phyloP scores from a whole-genome alignment of 2,329 filamentous ascomycete genomes.

The Gaeumannomyces tritici region DNA sequence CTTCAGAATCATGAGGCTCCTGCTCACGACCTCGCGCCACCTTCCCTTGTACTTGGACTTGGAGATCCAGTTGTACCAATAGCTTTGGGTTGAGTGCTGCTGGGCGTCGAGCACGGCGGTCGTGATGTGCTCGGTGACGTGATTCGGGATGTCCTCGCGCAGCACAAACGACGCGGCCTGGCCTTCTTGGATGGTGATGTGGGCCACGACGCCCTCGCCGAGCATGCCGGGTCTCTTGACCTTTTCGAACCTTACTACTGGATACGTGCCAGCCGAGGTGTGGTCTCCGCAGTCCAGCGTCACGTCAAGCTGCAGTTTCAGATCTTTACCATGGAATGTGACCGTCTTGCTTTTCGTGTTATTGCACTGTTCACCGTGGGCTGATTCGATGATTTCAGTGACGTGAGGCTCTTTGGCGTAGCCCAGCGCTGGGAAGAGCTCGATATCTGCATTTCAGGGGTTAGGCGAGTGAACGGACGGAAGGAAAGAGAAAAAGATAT shows the following conservation, averaged over 20 bases:
- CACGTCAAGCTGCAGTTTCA: slow-evolving; percentile 58
- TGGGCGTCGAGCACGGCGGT: slow-evolving; percentile 47
- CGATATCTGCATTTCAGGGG: slow-evolving; percentile 36
- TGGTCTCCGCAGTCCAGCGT: slow-evolving; percentile 51
- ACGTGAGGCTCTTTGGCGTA: slow-evolving; percentile 57
- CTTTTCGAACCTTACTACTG: slow-evolving; percentile 45
- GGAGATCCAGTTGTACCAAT: slow-evolving; percentile 65
- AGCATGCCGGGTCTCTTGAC: slow-evolving; percentile 39
- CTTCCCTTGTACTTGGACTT: slow-evolving; percentile 62
- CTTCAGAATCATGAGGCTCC: slow-evolving; percentile 67
- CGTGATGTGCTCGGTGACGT: slow-evolving; percentile 49
- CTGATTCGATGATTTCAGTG: slow-evolving; percentile 41
- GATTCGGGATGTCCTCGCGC: slow-evolving; percentile 48
- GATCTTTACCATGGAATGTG: slow-evolving; percentile 48
- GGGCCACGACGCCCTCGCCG: slow-evolving; percentile 54
- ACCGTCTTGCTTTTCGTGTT: slow-evolving; percentile 44
- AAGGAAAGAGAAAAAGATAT: background rate
- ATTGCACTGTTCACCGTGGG: slow-evolving; percentile 24
- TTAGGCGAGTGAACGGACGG: slow-evolving; percentile 10
- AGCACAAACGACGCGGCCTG: slow-evolving; percentile 62
- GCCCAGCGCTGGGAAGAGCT: slow-evolving; percentile 64
- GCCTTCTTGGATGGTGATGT: slow-evolving; percentile 51
- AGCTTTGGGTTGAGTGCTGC: slow-evolving; percentile 61
- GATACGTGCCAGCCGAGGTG: slow-evolving; percentile 30
- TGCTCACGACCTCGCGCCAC: slow-evolving; percentile 61